Base-by-base conservation (phyloP, 495 filamentous ascomycete genomes). In the Tuber umbilicatum region DNA sequence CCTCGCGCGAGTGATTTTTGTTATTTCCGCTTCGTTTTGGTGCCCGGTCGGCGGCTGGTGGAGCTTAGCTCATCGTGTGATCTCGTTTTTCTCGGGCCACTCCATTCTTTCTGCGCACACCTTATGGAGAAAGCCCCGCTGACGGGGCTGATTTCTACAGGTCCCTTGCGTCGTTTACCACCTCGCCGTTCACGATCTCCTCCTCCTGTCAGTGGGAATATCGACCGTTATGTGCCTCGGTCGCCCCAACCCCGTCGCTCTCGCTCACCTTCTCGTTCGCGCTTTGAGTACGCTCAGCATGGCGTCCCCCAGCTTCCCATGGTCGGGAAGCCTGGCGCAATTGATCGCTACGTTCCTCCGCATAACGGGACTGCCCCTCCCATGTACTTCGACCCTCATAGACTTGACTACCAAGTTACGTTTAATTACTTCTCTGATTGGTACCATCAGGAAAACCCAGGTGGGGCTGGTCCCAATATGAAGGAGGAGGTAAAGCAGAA, bases 351-450 rank as follows among this genome's bases (percentile, higher is more conserved):
- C 83, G 92, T 98, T 38, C 95, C 95, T 2, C 93, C 94, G 12
- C 92, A 95, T 80, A 71, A 68, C 41, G 76, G 80, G 23, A 31
- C 79, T 64, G 45, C 89, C 23, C 76, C 74, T 38, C 47, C 72
- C 10, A 73, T 80, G 43, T 69, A 74, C 71, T 72, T 74, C 40
- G 92, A 98, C 78, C 95, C 95, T 10, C 86, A 94, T 72, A 91
- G 88, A 70, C 86, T 98, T 16, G 91, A 97, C 21, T 97, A 91
- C 77, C 94, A 97, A 83, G 95, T 97, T 70, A 94, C 95, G 0
- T 98, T 98, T 85, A 97, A 91, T 38, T 98, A 90, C 84, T 99
- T 96, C 81, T 92, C 93, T 10, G 96, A 98, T 83, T 99, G 95
- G 95, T 97, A 81, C 42, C 75, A 82, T 40, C 81, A 82, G 68